Percentiles rank a stretch among this genome's conserved stretches.
Evolutionary conservation across 306 rosid genomes (phyloP).

Genomic region (Trifolium fragiferum): DNA sequence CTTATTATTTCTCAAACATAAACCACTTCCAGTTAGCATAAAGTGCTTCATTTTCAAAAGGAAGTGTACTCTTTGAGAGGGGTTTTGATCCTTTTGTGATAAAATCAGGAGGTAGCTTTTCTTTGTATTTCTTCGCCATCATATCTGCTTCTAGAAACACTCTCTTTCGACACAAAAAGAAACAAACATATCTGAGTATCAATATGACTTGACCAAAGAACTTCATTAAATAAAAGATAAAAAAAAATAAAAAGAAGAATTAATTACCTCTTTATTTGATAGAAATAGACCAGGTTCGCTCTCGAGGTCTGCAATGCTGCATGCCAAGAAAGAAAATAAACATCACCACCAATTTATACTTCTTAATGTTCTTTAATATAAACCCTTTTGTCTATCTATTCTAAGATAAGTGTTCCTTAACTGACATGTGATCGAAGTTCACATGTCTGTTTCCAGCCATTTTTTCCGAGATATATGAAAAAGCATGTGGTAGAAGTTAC

Average conservation of each 20-base stretch:
- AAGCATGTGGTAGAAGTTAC: no score
- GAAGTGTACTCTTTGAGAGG: slow-evolving; percentile 40
- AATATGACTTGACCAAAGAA: not conserved
- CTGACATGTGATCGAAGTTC: no score
- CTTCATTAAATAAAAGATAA: no score
- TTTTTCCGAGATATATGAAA: no score
- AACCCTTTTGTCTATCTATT: no score
- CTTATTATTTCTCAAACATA: slow-evolving; percentile 58
- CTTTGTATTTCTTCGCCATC: slow-evolving; percentile 80
- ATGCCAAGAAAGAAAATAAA: slow-evolving; percentile 21
- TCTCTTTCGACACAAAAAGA: slow-evolving; percentile 44
- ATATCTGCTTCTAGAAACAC: slow-evolving; percentile 76
- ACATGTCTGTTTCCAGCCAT: no score
- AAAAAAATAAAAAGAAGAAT: not conserved
- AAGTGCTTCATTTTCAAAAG: slow-evolving; percentile 66
- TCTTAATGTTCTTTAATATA: no score
- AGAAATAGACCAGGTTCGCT: slow-evolving; percentile 86
- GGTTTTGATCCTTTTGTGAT: slow-evolving; percentile 31
- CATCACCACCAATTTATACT: no score
- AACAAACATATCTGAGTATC: not conserved
- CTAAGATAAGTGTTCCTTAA: no score
- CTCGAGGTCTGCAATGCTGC: slow-evolving; percentile 91
- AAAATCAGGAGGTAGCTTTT: slow-evolving; percentile 54
- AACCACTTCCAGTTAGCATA: slow-evolving; percentile 94
- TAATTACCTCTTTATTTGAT: slow-evolving; percentile 70